A percentile compares a stretch with the other conserved stretches of the same genome.
Conservation (phyloP, 1,284 basidiomycete genomes). For the Takashimella koratensis region DNA sequence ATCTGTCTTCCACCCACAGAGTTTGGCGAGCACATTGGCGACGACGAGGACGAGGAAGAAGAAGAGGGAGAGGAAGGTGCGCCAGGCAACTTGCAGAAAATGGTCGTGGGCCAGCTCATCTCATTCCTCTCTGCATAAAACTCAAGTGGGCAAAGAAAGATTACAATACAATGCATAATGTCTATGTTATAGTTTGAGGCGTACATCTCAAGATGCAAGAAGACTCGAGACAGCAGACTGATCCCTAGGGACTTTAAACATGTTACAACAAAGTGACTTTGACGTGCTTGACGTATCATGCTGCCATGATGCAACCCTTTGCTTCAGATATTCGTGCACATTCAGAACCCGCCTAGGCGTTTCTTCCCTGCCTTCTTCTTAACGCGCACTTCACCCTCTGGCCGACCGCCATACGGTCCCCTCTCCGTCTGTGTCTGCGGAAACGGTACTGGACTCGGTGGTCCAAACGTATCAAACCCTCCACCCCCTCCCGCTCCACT, state of each 20-base stretch:
- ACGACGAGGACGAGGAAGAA: constrained; percentile 20
- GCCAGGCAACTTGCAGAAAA: constrained; percentile 25
- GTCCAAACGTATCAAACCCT: background rate
- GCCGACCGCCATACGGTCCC: constrained; percentile 29
- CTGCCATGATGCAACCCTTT: too few relatives aligned
- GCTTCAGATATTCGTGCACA: too few relatives aligned
- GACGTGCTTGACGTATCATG: too few relatives aligned
- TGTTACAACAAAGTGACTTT: too few relatives aligned
- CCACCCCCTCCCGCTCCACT: background rate
- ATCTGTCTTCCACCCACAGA: constrained; percentile 15
- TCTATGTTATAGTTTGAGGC: too few relatives aligned
- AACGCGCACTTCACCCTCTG: constrained; percentile 8
- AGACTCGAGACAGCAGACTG: too few relatives aligned
- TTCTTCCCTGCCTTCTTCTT: constrained; percentile 33
- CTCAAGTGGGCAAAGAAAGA: too few relatives aligned
- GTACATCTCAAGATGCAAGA: too few relatives aligned
- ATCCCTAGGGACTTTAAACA: too few relatives aligned
- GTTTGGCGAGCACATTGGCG: constrained; percentile 29
- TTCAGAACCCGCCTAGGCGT: constrained; percentile 38
- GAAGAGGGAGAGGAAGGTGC: constrained; percentile 13
- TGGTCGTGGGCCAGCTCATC: constrained; percentile 31
- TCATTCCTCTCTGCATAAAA: constrained; percentile 21
- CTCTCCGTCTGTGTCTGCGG: constrained; percentile 29
- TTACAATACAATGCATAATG: background rate
- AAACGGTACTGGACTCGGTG: background rate